phyloP scores from a whole-genome alignment of 73 alveolate genomes.

The Blepharisma japonicum region DNA sequence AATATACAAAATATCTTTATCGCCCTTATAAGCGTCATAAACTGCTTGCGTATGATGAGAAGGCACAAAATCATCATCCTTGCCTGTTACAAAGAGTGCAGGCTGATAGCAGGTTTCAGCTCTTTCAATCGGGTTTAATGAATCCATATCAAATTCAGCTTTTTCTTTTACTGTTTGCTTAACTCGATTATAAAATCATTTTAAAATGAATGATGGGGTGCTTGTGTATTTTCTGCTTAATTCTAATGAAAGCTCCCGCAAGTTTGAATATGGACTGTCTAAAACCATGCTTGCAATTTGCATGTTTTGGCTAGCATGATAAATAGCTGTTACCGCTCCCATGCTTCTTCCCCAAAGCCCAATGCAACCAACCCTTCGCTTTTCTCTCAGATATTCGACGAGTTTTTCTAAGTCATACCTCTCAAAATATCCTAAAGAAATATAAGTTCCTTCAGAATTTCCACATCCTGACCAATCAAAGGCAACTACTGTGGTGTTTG shows the following conservation, averaged over 20 bases:
- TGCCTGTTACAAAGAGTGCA: conserved; percentile 83
- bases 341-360: conserved; percentile 95
- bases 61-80: conserved; percentile 81
- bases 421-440: conserved; percentile 57
- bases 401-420: conserved; percentile 60
- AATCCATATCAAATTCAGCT: conserved; percentile 87
- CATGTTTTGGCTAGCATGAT: conserved; percentile 67
- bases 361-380: conserved; percentile 61
- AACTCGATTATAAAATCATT: conserved; percentile 76
- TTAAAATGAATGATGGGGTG: conserved; percentile 53
- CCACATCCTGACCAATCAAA: conserved; percentile 72
- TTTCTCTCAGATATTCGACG: conserved; percentile 45
- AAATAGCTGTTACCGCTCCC: conserved; percentile 93
- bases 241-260: conserved; percentile 67
- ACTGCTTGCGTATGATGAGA: conserved; percentile 86
- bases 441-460: conserved; percentile 61
- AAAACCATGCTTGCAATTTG: conserved; percentile 62
- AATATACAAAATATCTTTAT: conserved; percentile 38
- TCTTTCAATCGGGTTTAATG: conserved; percentile 69
- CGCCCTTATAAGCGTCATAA: conserved; percentile 86
- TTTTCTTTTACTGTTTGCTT: conserved; percentile 67
- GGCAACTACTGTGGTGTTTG: conserved; percentile 70
- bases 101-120: conserved; percentile 79
- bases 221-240: conserved; percentile 34
- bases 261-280: conserved; percentile 78